Base-by-base conservation (phyloP, 768 basidiomycete species). In the Boletus rex-veris region DNA sequence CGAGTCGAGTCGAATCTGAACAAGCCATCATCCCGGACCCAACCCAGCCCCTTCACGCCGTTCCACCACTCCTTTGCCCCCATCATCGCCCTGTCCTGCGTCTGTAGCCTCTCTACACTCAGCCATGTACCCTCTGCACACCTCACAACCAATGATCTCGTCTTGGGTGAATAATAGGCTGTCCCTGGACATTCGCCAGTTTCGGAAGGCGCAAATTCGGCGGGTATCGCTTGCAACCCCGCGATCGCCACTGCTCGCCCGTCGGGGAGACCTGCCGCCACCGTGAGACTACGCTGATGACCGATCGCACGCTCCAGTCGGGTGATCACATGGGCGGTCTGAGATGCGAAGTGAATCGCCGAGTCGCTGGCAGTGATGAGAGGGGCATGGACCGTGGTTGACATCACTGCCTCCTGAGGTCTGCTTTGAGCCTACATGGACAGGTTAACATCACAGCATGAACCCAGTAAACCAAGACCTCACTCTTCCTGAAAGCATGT, bases 21-120 rank as follows among this genome's bases (percentile, higher is more conserved):
- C 21, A 39, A 21, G 18, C 46, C 67, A 4, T 58, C 65, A 4
- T 58, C 59, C 33, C 54, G 7, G 16, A 60, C 66, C 62, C 64
- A 58, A 7, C 70, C 69, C 46, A 69, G 51, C 10, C 73, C 64
- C 21, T 65, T 69, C 12, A 83, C 71, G 3, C 91, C 90, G 65
- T 89, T 90, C 88, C 88, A 92, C 85, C 88, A 93, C 47, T 85
- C 84, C 54, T 73, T 78, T 3, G 83, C 85, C 14, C 63, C 64
- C 54, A 90, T 57, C 60, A 80, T 66, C 24, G 75, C 70, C 58
- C 80, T 79, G 50, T 82, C 81, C 58, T 86, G 83, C 54, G 83
- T 81, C 62, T 87, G 84, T 16, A 93, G 71, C 55, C 71, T 70
- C 3, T 72, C 71, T 2, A 90, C 81, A 45, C 73, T 71, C 16